Percentiles rank a stretch among this genome's conserved stretches.
phyloP scores from a whole-genome alignment of 208 protist species.

The Acanthamoeba sp. region DNA sequence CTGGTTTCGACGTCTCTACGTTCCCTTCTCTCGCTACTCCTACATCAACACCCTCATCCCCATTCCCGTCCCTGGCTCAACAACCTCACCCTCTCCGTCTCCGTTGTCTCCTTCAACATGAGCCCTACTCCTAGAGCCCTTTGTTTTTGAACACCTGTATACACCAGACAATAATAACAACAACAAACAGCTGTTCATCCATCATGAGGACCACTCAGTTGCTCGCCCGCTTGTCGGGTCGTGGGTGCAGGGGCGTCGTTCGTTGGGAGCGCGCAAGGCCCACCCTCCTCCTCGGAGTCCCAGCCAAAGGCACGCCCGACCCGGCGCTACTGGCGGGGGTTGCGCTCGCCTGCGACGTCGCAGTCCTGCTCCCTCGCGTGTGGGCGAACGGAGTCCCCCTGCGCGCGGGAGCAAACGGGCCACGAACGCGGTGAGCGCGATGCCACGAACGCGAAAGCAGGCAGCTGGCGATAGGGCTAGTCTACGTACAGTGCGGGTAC shows the following conservation, averaged over 20 bases:
- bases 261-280: not conserved
- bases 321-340: no score
- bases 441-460: no score
- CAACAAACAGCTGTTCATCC: not conserved
- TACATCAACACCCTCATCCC: conserved; percentile 92
- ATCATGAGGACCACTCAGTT: not conserved
- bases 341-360: no score
- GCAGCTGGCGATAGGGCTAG: not conserved
- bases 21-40: conserved; percentile 96
- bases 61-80: not conserved
- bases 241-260: not conserved
- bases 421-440: no score
- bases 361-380: no score
- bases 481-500: not conserved
- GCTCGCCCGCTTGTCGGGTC: not conserved
- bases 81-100: not conserved
- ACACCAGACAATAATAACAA: no score
- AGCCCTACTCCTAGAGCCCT: not conserved
- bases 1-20: conserved; percentile 97
- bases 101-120: no score
- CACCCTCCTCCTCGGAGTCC: not conserved
- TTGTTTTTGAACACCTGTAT: no score
- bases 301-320: no score
- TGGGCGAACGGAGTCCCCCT: no score
- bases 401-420: no score